Conservation (phyloP, 495 filamentous ascomycete species). For the Daldinia concentrica region DNA sequence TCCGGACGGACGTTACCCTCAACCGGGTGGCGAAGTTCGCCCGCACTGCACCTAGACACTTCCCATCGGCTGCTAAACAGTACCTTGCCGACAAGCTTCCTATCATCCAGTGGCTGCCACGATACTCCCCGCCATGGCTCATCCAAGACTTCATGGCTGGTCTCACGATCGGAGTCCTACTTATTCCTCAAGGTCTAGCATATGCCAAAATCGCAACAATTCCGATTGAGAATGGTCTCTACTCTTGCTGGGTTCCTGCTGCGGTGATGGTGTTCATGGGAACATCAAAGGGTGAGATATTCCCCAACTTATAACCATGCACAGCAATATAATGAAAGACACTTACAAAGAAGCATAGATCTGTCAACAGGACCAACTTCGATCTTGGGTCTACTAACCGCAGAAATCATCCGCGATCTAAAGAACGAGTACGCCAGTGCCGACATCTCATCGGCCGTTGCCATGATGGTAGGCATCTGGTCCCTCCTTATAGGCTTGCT, state of each 20-base stretch:
- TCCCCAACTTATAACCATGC: not conserved
- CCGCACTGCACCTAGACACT: slow-evolving; percentile 40
- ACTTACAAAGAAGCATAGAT: slow-evolving; percentile 44
- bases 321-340: not conserved
- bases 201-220: slow-evolving; percentile 64
- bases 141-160: slow-evolving; percentile 61
- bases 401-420: slow-evolving; percentile 57
- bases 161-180: slow-evolving; percentile 60
- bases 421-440: slow-evolving; percentile 50
- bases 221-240: slow-evolving; percentile 61
- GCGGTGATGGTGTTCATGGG: slow-evolving; percentile 63
- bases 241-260: slow-evolving; percentile 63
- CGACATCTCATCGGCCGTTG: slow-evolving; percentile 59
- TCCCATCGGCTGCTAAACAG: slow-evolving; percentile 52
- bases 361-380: slow-evolving; percentile 62
- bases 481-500: slow-evolving; percentile 59
- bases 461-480: slow-evolving; percentile 62
- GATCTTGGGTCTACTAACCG: slow-evolving; percentile 60
- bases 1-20: slow-evolving; percentile 50
- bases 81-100: slow-evolving; percentile 63
- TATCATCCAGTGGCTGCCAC: slow-evolving; percentile 62
- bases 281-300: slow-evolving; percentile 60
- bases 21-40: slow-evolving; percentile 48
- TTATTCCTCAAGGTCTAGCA: slow-evolving; percentile 61
- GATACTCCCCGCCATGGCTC: slow-evolving; percentile 59